Conservation (phyloP, 1,284 basidiomycete genomes). For the Cerrena zonata region DNA sequence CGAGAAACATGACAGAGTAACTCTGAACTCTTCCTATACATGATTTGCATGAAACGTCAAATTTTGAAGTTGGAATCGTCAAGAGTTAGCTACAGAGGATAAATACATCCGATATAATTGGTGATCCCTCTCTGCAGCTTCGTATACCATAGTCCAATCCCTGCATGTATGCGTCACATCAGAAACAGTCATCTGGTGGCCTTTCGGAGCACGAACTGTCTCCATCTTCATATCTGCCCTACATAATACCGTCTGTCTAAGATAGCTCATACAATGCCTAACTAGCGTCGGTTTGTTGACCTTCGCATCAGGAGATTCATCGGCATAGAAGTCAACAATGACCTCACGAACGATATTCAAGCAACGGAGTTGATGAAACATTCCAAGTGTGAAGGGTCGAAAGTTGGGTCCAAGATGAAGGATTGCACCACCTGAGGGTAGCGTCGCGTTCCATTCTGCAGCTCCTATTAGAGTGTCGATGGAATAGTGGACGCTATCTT, state of each 20-base stretch:
- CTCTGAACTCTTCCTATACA: not conserved
- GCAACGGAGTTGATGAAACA: constrained; percentile 3
- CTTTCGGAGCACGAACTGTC: not conserved
- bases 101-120: no score
- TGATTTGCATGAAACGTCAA: not conserved
- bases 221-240: not conserved
- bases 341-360: not conserved
- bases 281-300: not conserved
- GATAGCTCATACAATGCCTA: constrained; percentile 1
- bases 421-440: not conserved
- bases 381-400: not conserved
- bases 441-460: not conserved
- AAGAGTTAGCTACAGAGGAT: no score
- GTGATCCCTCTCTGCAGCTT: not conserved
- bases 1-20: not conserved
- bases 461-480: not conserved
- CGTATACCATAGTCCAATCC: not conserved
- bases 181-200: not conserved
- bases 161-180: not conserved
- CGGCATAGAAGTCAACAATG: not conserved
- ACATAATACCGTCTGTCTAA: constrained; percentile 1
- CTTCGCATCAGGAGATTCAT: not conserved
- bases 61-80: no score
- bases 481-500: constrained; percentile 1
- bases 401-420: not conserved